These are phyloP conservation scores for Ananas comosus DNA, from an alignment of 176 grass and related monocot genomes.

Conservation along the genomic window DNA sequence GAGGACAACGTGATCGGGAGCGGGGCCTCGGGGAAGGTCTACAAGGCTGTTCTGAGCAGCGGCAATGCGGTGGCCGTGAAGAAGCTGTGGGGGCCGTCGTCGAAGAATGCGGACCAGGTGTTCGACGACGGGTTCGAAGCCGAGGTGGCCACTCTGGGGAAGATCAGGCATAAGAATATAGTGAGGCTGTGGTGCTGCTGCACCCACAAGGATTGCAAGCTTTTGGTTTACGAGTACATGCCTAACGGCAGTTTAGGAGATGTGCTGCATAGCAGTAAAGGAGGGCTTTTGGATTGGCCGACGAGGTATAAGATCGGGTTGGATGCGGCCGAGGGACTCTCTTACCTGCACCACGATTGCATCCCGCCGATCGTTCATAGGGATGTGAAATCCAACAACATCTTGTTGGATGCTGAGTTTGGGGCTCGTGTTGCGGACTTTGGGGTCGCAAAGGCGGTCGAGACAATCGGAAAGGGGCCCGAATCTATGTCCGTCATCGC, in stretches of 20 bases:
- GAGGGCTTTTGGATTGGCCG: slow-evolving; percentile 47
- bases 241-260: slow-evolving; percentile 68
- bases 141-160: slow-evolving; percentile 72
- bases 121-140: slow-evolving; percentile 52
- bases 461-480: slow-evolving; percentile 20
- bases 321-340: slow-evolving; percentile 67
- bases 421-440: slow-evolving; percentile 56
- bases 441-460: slow-evolving; percentile 66
- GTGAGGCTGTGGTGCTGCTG: slow-evolving; percentile 88
- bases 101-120: slow-evolving; percentile 9
- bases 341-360: slow-evolving; percentile 83
- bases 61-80: slow-evolving; percentile 68
- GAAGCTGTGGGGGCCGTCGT: slow-evolving; percentile 38
- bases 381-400: slow-evolving; percentile 89
- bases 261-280: slow-evolving; percentile 50
- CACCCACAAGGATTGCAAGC: slow-evolving; percentile 42
- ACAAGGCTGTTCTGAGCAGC: slow-evolving; percentile 64
- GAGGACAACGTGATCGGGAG: slow-evolving; percentile 72
- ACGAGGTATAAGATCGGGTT: slow-evolving; percentile 53
- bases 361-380: slow-evolving; percentile 77
- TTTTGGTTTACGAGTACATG: slow-evolving; percentile 87
- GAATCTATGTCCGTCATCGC: slow-evolving; percentile 83
- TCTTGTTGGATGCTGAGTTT: slow-evolving; percentile 68
- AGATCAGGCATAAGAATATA: slow-evolving; percentile 94
- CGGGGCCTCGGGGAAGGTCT: slow-evolving; percentile 76